phyloP scores from a whole-genome alignment of 495 filamentous ascomycete genomes.

The Hapsidospora chrysogenum region DNA sequence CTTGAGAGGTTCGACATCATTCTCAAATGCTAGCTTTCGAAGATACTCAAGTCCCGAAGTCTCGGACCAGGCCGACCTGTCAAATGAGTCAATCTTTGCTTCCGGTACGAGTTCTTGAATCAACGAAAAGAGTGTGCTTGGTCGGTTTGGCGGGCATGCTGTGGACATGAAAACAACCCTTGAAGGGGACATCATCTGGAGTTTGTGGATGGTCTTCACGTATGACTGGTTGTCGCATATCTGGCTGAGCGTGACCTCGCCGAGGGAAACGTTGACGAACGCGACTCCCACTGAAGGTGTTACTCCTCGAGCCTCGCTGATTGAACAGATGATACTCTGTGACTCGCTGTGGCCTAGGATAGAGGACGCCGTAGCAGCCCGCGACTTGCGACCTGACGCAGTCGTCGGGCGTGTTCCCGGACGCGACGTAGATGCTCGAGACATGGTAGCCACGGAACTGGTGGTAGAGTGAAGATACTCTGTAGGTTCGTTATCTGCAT shows the following conservation, averaged over 20 bases:
- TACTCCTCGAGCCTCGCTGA: constrained; percentile 74
- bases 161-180: constrained; percentile 57
- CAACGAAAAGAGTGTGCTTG: constrained; percentile 62
- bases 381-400: constrained; percentile 32
- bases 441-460: background rate
- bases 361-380: constrained; percentile 36
- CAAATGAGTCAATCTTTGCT: constrained; percentile 41
- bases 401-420: background rate
- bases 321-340: constrained; percentile 75
- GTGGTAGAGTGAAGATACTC: background rate
- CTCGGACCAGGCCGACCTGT: constrained; percentile 84
- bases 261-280: constrained; percentile 71
- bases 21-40: constrained; percentile 55
- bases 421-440: background rate
- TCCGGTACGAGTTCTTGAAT: constrained; percentile 52
- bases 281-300: constrained; percentile 80
- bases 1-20: constrained; percentile 65
- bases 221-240: constrained; percentile 85
- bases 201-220: constrained; percentile 65
- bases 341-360: constrained; percentile 36
- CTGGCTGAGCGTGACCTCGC: constrained; percentile 70
- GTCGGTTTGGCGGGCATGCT: constrained; percentile 38
- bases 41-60: constrained; percentile 62
- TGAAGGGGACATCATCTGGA: constrained; percentile 60
- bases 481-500: no score